Conservation (phyloP, 176 grass and related monocot genomes). For the Rhynchospora breviuscula region DNA sequence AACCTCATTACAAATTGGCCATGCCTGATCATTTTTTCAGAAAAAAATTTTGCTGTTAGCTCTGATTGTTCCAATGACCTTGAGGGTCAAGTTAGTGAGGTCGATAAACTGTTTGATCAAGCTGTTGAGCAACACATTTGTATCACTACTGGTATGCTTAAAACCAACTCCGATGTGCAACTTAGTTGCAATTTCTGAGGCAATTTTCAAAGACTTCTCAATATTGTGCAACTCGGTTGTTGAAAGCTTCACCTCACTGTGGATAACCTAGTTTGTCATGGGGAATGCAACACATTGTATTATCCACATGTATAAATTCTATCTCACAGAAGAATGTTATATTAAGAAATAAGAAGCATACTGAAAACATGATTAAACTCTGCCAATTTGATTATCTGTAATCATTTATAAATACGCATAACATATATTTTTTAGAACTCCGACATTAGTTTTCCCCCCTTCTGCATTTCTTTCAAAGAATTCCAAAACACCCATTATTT, state of each 20-base stretch:
- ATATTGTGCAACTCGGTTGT: neutral
- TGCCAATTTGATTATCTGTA: neutral
- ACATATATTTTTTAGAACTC: neutral
- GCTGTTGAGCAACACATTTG: neutral
- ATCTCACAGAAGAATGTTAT: neutral
- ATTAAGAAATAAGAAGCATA: neutral
- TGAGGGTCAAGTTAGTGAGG: neutral
- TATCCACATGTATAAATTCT: neutral
- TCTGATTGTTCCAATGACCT: neutral
- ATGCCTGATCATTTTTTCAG: neutral
- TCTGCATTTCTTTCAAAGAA: too few relatives aligned
- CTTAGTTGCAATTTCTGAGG: neutral
- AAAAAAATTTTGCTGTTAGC: neutral
- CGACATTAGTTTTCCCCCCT: neutral
- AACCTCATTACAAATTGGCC: neutral
- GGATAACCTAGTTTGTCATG: neutral
- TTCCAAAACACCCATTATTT: too few relatives aligned
- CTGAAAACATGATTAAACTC: neutral
- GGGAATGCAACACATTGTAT: neutral
- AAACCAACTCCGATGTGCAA: neutral
- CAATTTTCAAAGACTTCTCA: neutral
- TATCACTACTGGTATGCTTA: neutral
- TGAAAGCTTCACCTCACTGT: neutral
- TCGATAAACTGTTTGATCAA: slow-evolving; percentile 1
- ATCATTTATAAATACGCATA: neutral